Evolutionary conservation across 345 rosid species (phyloP).

Genomic region (Camelina neglecta): DNA sequence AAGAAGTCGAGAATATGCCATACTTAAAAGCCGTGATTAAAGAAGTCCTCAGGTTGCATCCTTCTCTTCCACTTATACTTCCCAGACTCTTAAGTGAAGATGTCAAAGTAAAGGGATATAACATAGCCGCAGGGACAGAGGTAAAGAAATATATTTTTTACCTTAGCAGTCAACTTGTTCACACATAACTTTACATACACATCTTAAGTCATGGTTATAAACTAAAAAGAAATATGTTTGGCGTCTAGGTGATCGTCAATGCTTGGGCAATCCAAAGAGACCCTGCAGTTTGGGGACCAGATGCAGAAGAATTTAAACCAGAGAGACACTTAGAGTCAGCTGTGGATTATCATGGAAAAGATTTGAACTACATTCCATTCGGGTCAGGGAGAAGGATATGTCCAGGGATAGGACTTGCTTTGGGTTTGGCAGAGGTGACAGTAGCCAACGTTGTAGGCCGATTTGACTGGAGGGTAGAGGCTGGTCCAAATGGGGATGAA

Average conservation of each 20-base stretch:
- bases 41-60: conserved; percentile 48
- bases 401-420: conserved; percentile 28
- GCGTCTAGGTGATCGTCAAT: conserved; percentile 38
- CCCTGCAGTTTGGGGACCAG: conserved; percentile 53
- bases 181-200: not conserved
- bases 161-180: not conserved
- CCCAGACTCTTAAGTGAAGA: conserved; percentile 41
- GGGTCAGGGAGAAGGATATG: conserved; percentile 40
- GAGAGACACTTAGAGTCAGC: conserved; percentile 33
- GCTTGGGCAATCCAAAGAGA: conserved; percentile 48
- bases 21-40: conserved; percentile 37
- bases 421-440: conserved; percentile 21
- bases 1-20: conserved; percentile 22
- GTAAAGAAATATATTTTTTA: not conserved
- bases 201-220: not conserved
- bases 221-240: too few relatives aligned
- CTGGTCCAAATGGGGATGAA: conserved; percentile 14
- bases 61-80: conserved; percentile 44
- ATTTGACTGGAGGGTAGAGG: conserved; percentile 24
- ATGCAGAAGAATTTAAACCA: conserved; percentile 55
- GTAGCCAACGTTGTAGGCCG: conserved; percentile 33
- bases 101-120: conserved; percentile 38
- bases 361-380: conserved; percentile 35
- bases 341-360: conserved; percentile 23
- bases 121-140: conserved; percentile 43